Evolutionary conservation across 805 yeast species (phyloP), one percentile per base, ranked within the genome.

Genomic region (Monosporozyma aerobia): DNA sequence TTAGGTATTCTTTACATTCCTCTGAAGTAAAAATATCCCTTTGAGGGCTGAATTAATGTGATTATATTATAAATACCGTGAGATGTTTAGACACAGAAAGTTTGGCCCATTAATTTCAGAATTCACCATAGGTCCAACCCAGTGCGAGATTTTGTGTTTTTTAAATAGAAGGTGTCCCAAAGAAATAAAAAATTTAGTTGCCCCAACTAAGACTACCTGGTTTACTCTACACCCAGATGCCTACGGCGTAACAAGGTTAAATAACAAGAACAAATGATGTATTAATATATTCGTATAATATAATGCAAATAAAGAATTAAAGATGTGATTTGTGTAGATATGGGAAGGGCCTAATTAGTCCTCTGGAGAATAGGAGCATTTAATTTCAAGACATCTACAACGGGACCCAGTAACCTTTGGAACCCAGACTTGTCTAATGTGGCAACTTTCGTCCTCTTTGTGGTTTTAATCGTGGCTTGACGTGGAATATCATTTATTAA

Each of bases 331-430:
- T 35, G 14, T 13, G 16, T 35, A 35, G 16, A 14, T 35, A 5
- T 3, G 16, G 3, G 4, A 39, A 19, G 7, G 7, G 25, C 6
- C 14, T 39, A 39, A 6, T 39, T 19, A 22, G 16, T 19, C 47
- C 56, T 45, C 57, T 57, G 37, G 44, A 55, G 53, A 29, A 89
- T 85, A 51, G 97, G 97, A 69, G 89, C 97, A 63, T 88, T 89
- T 54, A 83, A 74, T 69, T 87, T 85, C 65, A 90, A 78, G 44
- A 87, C 89, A 53, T 87, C 95, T 23, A 90, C 95, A 2, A 90
- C 96, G 37, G 96, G 96, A 2, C 99, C 99, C 57, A 94, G 77
- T 60, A 94, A 77, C 70, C 98, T 82, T 71, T 89, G 90, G 75
- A 94, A 94, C 0, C 97, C 98, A 56, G 85, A 79, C 73, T 92